These are phyloP conservation scores for Syncephalis fuscata DNA, from an alignment of 371 early-diverging fungal genomes.

Conservation along the genomic window DNA sequence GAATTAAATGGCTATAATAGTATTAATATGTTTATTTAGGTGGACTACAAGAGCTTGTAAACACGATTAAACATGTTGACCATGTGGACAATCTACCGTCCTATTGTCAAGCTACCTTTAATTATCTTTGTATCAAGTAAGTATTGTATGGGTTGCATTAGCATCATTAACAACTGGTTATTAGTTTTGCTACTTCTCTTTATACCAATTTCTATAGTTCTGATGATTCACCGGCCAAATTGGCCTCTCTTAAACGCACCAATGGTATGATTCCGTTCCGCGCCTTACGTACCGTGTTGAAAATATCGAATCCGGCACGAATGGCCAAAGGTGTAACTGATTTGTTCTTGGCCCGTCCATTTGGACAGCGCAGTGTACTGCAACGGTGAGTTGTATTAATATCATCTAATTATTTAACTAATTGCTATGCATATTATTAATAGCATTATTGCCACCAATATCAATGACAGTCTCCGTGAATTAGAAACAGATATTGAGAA, in stretches of 20 bases:
- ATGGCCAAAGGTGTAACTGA: slow-evolving; percentile 44
- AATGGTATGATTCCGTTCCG: slow-evolving; percentile 41
- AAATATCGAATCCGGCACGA: slow-evolving; percentile 37
- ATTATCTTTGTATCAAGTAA: slow-evolving; percentile 12
- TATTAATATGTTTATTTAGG: slow-evolving; percentile 1
- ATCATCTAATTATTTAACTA: too few relatives aligned
- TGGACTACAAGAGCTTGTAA: slow-evolving; percentile 19
- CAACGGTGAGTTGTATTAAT: slow-evolving; percentile 16
- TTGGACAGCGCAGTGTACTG: slow-evolving; percentile 36
- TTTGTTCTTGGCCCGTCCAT: slow-evolving; percentile 43
- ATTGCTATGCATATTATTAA: too few relatives aligned
- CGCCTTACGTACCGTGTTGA: slow-evolving; percentile 29
- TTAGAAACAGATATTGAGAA: too few relatives aligned
- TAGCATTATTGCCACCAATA: too few relatives aligned
- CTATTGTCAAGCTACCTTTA: slow-evolving; percentile 28
- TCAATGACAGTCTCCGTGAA: too few relatives aligned
- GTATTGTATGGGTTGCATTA: slow-evolving; percentile 31
- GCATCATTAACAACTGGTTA: neutral
- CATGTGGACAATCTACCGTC: slow-evolving; percentile 23
- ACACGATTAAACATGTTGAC: slow-evolving; percentile 21
- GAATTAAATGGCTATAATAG: too few relatives aligned
- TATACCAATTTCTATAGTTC: slow-evolving; percentile 39
- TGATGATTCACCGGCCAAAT: slow-evolving; percentile 31
- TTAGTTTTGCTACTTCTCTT: slow-evolving; percentile 38
- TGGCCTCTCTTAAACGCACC: slow-evolving; percentile 31